Percentiles rank a stretch among this genome's conserved stretches.
phyloP scores from a whole-genome alignment of 2,329 filamentous ascomycete genomes.

The Onygena corvina region DNA sequence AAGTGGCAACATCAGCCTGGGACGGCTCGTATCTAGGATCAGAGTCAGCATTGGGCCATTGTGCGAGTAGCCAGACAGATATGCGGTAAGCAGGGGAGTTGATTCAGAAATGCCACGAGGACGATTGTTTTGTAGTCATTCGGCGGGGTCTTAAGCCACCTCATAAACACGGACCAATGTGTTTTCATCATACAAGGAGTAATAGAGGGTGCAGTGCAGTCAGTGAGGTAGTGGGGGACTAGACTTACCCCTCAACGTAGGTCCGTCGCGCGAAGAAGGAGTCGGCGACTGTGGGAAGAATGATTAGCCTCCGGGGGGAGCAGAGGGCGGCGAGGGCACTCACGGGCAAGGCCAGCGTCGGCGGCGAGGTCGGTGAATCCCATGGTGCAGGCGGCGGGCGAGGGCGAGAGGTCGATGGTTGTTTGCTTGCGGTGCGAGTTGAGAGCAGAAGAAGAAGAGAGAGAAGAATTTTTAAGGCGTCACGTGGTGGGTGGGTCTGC shows the following conservation, averaged over 20 bases:
- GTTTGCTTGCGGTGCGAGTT: background rate
- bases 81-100: too few relatives aligned
- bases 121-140: constrained; percentile 62
- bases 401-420: constrained; percentile 17
- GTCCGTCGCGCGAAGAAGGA: constrained; percentile 48
- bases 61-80: constrained; percentile 6
- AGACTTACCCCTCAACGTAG: constrained; percentile 71
- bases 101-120: constrained; percentile 64
- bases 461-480: background rate
- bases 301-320: constrained; percentile 16
- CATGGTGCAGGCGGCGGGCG: constrained; percentile 36
- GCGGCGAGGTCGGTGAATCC: constrained; percentile 55
- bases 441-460: background rate
- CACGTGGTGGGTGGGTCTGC: too few relatives aligned
- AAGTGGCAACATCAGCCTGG: constrained; percentile 92
- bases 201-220: too few relatives aligned
- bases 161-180: constrained; percentile 93
- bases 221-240: constrained; percentile 3
- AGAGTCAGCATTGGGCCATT: constrained; percentile 1
- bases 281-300: constrained; percentile 33
- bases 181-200: constrained; percentile 58
- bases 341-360: constrained; percentile 50
- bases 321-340: constrained; percentile 25
- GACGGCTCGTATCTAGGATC: constrained; percentile 51
- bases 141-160: constrained; percentile 82